Base-by-base conservation (phyloP, 352 stramenopile species). In the Peronospora destructor region DNA sequence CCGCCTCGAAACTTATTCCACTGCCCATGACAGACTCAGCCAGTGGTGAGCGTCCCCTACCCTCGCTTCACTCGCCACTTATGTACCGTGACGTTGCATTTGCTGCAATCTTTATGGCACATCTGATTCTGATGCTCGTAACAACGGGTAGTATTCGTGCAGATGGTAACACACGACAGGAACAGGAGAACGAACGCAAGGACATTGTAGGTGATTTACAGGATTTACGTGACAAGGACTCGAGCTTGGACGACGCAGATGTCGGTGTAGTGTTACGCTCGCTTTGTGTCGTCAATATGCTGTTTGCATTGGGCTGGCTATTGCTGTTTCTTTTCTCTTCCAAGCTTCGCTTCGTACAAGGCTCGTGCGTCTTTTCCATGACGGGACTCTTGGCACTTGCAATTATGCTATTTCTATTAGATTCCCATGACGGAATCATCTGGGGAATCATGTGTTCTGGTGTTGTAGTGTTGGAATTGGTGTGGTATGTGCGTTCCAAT, bases 291-390 rank as follows among this genome's bases (percentile, higher is more conserved):
- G 65, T 88, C 13, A 88, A 85, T 61, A 53, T 85, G 32, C 64
- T 91, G 30, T 88, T 89, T 42, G 58, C 61, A 9, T 53, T 87
- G 41, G 76, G 73, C 45, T 88, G 76, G 76, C 50, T 87, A 30
- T 59, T 87, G 40, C 55, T 87, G n/a, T 88, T 84, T 63, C 40
- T 84, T 28, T 87, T 83, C 61, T 76, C 67, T 53, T 71, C 71
- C 56, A 91, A 88, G 56, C 68, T 79, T 54, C 77, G 74, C 19
- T 91, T 85, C 43, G 58, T 91, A 35, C 72, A 84, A 50, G 68
- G 58, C 19, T 88, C 76, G 37, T 84, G 74, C 16, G 64, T 67
- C 41, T 88, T 91, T 45, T 87, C 76, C 35, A 64, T 71, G 19
- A 55, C 66, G 6, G 73, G 77, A 0, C 56, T 91, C n/a, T 52